Percentiles rank a stretch among this genome's conserved stretches.
Evolutionary conservation across 208 protist species (phyloP).

Genomic region (Crithidia mellificae): DNA sequence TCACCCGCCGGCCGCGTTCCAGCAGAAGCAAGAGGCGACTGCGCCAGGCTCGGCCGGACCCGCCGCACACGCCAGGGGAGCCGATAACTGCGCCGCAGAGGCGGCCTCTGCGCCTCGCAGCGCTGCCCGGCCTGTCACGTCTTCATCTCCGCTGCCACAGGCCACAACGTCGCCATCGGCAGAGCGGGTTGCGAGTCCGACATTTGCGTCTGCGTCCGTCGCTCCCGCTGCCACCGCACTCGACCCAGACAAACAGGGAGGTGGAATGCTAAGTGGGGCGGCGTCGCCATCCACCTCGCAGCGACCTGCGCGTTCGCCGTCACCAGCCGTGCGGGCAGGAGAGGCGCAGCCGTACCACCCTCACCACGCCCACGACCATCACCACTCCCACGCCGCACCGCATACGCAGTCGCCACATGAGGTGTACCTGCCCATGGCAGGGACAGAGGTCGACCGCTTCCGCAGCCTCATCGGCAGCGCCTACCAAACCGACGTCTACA

Average conservation of each 20-base stretch:
- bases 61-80: not conserved
- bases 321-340: not conserved
- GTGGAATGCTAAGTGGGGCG: no score
- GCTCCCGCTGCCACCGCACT: not conserved
- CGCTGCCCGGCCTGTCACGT: not conserved
- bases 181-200: not conserved
- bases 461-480: constrained; percentile 18
- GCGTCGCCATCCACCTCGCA: not conserved
- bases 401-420: constrained; percentile 3
- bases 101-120: not conserved
- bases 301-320: not conserved
- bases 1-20: constrained; percentile 2
- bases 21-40: not conserved
- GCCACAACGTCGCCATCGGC: not conserved
- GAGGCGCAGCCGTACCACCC: not conserved
- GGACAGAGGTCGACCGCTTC: constrained; percentile 5
- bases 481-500: constrained; percentile 16
- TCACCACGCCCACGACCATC: no score
- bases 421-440: not conserved
- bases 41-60: not conserved
- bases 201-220: not conserved
- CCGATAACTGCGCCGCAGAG: no score
- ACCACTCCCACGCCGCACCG: not conserved
- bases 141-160: not conserved
- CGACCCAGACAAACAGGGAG: no score